Evolutionary conservation across 306 rosid genomes (phyloP), one percentile per base, ranked within the genome.

Genomic region (Acacia acuminata): DNA sequence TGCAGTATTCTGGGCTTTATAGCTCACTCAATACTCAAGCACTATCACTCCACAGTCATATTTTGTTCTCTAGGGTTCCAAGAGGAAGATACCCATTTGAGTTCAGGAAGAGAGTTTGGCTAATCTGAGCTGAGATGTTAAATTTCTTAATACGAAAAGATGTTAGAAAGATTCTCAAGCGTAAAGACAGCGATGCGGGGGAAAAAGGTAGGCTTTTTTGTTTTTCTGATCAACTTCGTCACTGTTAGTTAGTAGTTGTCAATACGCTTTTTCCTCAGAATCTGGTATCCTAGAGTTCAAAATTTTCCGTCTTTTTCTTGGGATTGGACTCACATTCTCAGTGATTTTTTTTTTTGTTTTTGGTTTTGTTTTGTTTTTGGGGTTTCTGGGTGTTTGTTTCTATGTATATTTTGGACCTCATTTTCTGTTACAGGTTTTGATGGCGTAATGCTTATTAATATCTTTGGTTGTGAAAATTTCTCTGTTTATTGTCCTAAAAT

Each of bases 131-230:
- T 48, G 73, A 84, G 76, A 95, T 95, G 99, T 87, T 93, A 14
- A 88, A 82, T 67, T 92, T 96, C 89, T 84, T 96, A 2, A 45
- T 36, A 16, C 86, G 88, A 71, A 96, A 96, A 89, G 92, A 89
- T 64, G 90, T 92, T 10, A 88, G 93, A 77, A 96, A 92, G 92
- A 92, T 91, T 85, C 98, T 96, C 81, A 96, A 96, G 84, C 96
- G 98, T 85, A 92, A 93, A 79, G 99, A 93, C 74, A 96, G 98
- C 73, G 99, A 96, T 90, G 98, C 98, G 71, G 99, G 99, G 30
- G 92, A 93, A 84, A 93, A 85, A 82, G 98, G 99, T 36, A 4
- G 43, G 25, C 63, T 22, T 38, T 69, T 8, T 40, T 20, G 19
- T 55, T 75, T 78, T 36, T 56, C 13, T 38, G 36, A 14, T 48